Evolutionary conservation across 2,329 filamentous ascomycete species (phyloP).

Genomic region (Daldinia sp.): DNA sequence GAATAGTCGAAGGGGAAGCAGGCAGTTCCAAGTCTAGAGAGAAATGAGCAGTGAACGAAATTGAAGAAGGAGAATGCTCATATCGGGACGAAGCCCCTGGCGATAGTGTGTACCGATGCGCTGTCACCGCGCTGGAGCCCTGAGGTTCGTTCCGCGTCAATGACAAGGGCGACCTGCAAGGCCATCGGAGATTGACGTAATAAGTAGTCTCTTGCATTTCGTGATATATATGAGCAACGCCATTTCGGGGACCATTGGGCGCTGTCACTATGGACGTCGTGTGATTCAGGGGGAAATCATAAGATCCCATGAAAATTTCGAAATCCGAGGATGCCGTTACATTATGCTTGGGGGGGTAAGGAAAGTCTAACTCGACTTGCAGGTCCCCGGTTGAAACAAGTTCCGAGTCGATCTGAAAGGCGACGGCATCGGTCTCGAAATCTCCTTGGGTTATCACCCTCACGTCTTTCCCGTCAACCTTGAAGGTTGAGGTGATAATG

Average conservation of each 20-base stretch:
- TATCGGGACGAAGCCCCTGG: conserved; percentile 5
- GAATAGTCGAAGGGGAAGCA: conserved; percentile 45
- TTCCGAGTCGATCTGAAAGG: conserved; percentile 53
- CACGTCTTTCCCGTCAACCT: conserved; percentile 49
- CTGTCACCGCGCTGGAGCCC: conserved; percentile 43
- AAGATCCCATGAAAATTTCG: conserved; percentile 57
- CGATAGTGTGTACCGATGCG: conserved; percentile 53
- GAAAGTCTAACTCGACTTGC: conserved; percentile 57
- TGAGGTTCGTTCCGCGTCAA: conserved; percentile 44
- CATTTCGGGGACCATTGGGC: conserved; percentile 24
- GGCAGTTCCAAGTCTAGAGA: conserved; percentile 46
- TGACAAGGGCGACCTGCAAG: conserved; percentile 37
- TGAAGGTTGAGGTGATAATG: conserved; percentile 55
- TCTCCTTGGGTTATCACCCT: conserved; percentile 55
- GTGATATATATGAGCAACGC: conserved; percentile 53
- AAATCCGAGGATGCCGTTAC: conserved; percentile 55
- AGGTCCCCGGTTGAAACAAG: conserved; percentile 52
- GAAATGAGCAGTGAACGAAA: conserved; percentile 54
- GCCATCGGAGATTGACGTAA: conserved; percentile 54
- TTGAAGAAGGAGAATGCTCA: not conserved
- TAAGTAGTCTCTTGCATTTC: conserved; percentile 56
- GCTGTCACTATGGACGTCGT: conserved; percentile 48
- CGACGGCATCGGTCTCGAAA: conserved; percentile 55
- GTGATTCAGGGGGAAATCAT: conserved; percentile 55
- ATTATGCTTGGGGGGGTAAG: conserved; percentile 56